Evolutionary conservation across 1,284 basidiomycete species (phyloP), one percentile per base, ranked within the genome.

Genomic region (Trichosporon faecale): DNA sequence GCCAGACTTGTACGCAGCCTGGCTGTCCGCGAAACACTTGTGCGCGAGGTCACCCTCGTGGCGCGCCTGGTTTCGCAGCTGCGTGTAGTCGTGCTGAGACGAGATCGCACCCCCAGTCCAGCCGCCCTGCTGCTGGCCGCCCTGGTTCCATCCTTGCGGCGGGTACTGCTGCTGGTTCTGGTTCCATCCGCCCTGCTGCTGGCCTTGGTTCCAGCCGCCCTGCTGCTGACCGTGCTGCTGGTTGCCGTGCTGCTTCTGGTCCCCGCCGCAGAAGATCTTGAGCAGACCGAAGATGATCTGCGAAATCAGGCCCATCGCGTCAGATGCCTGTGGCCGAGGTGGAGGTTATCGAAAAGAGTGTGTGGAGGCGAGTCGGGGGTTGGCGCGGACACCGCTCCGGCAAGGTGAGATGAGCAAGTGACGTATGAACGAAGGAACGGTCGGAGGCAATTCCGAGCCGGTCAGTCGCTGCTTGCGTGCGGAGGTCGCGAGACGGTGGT

Each of bases 51-150:
- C 83, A 2, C 91, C 91, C 75, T 91, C 90, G 66, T 87, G 86
- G 65, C 89, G 89, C 9, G 93, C 94, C 73, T 88, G 86, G 68
- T 88, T 87, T 21, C 94, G 88, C 46, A 95, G 86, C 23, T 85
- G 81, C 66, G 85, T 83, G 77, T 95, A 95, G 74, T 91, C 85
- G 31, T 74, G 74, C 44, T 72, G 72, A 18, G 66, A 57, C 27
- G 60, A 40, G 40, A 29, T 35, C 25, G 68, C 49, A 44, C 68
- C 66, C 37, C 64, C 23, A 14, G 29, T 40, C 55, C 64, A 65
- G 1, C 64, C 64, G 25, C 55, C 52, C 44, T 70, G 71, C 29
- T 70, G 67, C 55, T 75, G 78, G 35, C 67, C 73, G 74, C 29
- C 73, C 11, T 74, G 75, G 21, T 77, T 68, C 60, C 64, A 60